Percentiles rank a stretch among this genome's conserved stretches.
Conservation (phyloP, 2,329 filamentous ascomycete species). For the Scopulariopsis brevicaulis region DNA sequence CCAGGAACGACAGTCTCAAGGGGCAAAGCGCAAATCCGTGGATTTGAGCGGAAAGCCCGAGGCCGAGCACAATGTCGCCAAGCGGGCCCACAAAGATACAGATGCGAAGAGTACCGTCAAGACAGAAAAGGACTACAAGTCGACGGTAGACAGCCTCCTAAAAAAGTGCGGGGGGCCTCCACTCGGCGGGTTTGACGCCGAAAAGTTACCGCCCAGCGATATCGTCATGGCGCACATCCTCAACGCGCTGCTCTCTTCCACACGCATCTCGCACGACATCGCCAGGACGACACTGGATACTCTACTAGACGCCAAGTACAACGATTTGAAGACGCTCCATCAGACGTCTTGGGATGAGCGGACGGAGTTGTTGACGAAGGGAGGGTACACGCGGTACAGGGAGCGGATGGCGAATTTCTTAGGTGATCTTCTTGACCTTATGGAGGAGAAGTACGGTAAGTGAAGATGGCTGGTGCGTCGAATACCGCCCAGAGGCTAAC, state of each 20-base stretch:
- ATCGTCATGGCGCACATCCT: slow-evolving; percentile 4
- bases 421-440: neutral
- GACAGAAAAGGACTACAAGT: neutral
- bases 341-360: neutral
- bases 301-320: neutral
- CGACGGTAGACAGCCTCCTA: neutral
- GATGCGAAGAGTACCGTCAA: neutral
- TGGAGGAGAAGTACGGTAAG: slow-evolving; percentile 4
- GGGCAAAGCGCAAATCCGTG: neutral
- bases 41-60: neutral
- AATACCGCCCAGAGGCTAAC: neutral
- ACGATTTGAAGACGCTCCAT: slow-evolving; percentile 1
- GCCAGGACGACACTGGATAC: neutral
- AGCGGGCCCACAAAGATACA: neutral
- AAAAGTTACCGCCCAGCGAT: neutral
- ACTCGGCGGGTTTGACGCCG: neutral
- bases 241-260: neutral
- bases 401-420: slow-evolving; percentile 3
- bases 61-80: neutral
- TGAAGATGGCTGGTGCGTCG: too few relatives aligned
- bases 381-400: slow-evolving; percentile 1
- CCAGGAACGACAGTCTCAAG: neutral
- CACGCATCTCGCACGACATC: slow-evolving; percentile 1
- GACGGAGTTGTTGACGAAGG: neutral
- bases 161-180: neutral